These are phyloP conservation scores for Solanum virginianum DNA, from an alignment of 257 asterid genomes.

Conservation along the genomic window DNA sequence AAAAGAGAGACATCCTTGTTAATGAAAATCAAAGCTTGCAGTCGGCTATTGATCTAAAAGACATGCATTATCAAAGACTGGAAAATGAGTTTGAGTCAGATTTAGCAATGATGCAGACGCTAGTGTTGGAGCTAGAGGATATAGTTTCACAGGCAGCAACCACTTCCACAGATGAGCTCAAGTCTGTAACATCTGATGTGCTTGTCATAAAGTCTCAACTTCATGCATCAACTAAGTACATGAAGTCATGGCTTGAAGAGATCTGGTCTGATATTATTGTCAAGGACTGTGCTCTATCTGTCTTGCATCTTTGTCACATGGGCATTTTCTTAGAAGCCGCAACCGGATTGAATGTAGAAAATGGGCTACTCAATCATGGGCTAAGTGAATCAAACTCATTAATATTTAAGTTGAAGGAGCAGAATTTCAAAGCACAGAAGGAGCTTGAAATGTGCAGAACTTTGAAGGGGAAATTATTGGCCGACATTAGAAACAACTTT, in stretches of 20 bases:
- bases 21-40: slow-evolving; percentile 49
- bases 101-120: slow-evolving; percentile 29
- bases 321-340: slow-evolving; percentile 81
- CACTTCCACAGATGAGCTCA: slow-evolving; percentile 35
- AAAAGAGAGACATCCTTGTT: slow-evolving; percentile 33
- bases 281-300: slow-evolving; percentile 80
- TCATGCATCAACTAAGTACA: slow-evolving; percentile 31
- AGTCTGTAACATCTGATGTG: slow-evolving; percentile 33
- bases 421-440: slow-evolving; percentile 45
- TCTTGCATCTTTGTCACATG: slow-evolving; percentile 85
- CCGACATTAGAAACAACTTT: slow-evolving; percentile 56
- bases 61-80: slow-evolving; percentile 27
- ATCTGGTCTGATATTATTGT: slow-evolving; percentile 82
- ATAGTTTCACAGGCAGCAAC: slow-evolving; percentile 39
- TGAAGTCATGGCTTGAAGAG: slow-evolving; percentile 68
- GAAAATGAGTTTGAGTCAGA: slow-evolving; percentile 45
- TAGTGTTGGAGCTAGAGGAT: slow-evolving; percentile 51
- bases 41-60: slow-evolving; percentile 38
- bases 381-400: slow-evolving; percentile 55
- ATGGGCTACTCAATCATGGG: slow-evolving; percentile 74
- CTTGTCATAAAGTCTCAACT: slow-evolving; percentile 38
- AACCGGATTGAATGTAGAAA: slow-evolving; percentile 77
- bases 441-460: slow-evolving; percentile 81
- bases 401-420: slow-evolving; percentile 68
- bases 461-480: slow-evolving; percentile 69